Conservation (phyloP, 805 yeast species). For the Blastobotrys peoriensis region DNA sequence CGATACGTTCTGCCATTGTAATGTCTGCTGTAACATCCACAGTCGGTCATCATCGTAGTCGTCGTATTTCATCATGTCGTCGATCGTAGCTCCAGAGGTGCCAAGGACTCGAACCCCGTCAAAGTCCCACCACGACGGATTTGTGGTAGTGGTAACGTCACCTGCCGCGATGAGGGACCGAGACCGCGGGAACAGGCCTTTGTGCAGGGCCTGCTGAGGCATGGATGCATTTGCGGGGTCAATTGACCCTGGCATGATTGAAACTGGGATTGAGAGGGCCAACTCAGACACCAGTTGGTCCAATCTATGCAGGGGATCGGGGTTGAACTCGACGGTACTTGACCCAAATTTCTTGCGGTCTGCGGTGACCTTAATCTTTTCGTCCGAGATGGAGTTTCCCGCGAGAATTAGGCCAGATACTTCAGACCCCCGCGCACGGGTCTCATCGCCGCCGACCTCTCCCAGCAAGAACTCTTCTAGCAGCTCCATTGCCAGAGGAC, state of each 20-base stretch:
- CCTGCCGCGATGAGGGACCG: slow-evolving; percentile 35
- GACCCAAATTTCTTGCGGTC: slow-evolving; percentile 4
- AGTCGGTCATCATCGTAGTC: slow-evolving; percentile 37
- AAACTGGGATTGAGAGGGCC: slow-evolving; percentile 56
- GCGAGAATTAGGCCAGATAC: slow-evolving; percentile 56
- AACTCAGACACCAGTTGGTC: slow-evolving; percentile 56
- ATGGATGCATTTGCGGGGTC: slow-evolving; percentile 82
- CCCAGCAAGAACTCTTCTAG: slow-evolving; percentile 70
- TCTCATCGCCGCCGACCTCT: slow-evolving; percentile 41
- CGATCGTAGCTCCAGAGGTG: slow-evolving; percentile 78
- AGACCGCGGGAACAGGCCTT: slow-evolving; percentile 54
- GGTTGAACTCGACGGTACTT: slow-evolving; percentile 18
- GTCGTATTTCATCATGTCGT: slow-evolving; percentile 68
- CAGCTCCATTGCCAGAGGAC: slow-evolving; percentile 43
- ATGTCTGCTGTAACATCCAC: slow-evolving; percentile 56
- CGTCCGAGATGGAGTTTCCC: slow-evolving; percentile 53
- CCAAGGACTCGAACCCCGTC: slow-evolving; percentile 57
- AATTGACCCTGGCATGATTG: slow-evolving; percentile 73
- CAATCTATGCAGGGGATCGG: slow-evolving; percentile 30
- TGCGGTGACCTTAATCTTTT: slow-evolving; percentile 1
- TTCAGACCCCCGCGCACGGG: slow-evolving; percentile 19
- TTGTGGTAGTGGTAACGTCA: slow-evolving; percentile 45
- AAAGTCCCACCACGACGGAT: slow-evolving; percentile 68
- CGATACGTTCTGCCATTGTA: slow-evolving; percentile 78
- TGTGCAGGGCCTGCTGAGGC: slow-evolving; percentile 90